Evolutionary conservation across 257 asterid species (phyloP), one percentile per base, ranked within the genome.

Genomic region (Nicotiana obtusifolia): DNA sequence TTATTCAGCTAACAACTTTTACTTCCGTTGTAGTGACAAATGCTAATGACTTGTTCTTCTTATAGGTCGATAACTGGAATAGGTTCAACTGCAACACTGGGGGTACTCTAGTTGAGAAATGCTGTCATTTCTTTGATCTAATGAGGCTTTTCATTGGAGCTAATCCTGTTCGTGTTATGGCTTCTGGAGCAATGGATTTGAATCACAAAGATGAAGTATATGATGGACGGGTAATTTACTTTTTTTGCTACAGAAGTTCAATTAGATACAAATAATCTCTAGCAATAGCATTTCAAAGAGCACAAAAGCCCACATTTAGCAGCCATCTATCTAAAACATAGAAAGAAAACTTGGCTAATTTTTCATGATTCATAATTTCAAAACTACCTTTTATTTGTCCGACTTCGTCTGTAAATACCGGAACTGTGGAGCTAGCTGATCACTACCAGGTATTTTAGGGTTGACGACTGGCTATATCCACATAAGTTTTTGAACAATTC

Each of bases 121-220:
- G 99, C 90, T 95, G 99, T 90, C 99, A 95, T 81, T 95, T 94
- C 86, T 95, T 95, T 78, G 99, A 95, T 84, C 97, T 95, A 81
- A 95, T 95, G 97, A 93, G 92, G 86, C 89, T 95, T 47, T 95
- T 95, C 80, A 93, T 86, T 0, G 98, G 95, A 66, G 83, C 97
- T 53, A 83, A 92, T 87, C 99, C 98, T 60, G 89, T 90, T 73
- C 94, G 95, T 1, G 97, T 92, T 75, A 90, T 94, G 99, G 97
- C 97, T 75, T 94, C 98, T 33, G 99, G 99, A 31, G 97, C 95
- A n/a, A 89, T 94, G 11, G 97, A 95, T 81, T 90, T 95, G 37
- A 95, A 95, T 82, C 99, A 95, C 85, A 95, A 91, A 85, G 97
- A 94, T 84, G 98, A 95, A 85, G 86, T 68, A 22, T 95, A 94